Evolutionary conservation across 768 basidiomycete species (phyloP), one percentile per base, ranked within the genome.

Genomic region (Lyophyllum semitale): DNA sequence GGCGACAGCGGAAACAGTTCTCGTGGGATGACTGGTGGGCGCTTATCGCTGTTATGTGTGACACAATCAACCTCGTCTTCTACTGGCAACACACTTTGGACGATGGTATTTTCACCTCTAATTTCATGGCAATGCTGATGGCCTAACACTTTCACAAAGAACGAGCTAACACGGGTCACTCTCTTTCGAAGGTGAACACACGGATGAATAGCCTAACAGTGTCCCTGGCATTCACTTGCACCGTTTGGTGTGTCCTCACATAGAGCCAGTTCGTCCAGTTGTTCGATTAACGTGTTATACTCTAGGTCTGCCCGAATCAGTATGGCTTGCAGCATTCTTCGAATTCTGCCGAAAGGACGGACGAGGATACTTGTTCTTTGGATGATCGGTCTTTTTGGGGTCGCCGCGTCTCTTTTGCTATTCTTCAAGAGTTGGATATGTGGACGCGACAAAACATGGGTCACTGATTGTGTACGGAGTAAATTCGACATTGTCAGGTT

Each of bases 221-320:
- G 18, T 54, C 59, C 8, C n/a, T 56, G 25, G 52, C 53, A 8
- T 63, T 57, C 49, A 61, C 59, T n/a, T 57, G 49, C 25, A 59
- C 57, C 12, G 42, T 63, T 4, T 63, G 64, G 64, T 63, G 43
- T 22, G 44, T 32, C 38, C 33, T 13, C 33, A 25, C 18, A 38
- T 18, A 4, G 4, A 38, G 4, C 18, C n/a, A n/a, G 5, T 38
- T 15, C 37, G 4, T n/a, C 17, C 2, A 4, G n/a, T 1, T 18
- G n/a, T 7, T 8, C 43, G 17, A 12, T 43, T 26, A 40, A 37
- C 40, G 17, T 41, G 22, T 40, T 29, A 35, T 29, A 17, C n/a
- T 40, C 25, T 45, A 65, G 64, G 64, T n/a, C 62, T 20, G 58
- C 58, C 7, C 48, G 62, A 44, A 63, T 66, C 25, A 63, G 62